A percentile compares a stretch with the other conserved stretches of the same genome.
phyloP scores from a whole-genome alignment of 2,329 filamentous ascomycete species.

The Colletotrichum chlorophyti region DNA sequence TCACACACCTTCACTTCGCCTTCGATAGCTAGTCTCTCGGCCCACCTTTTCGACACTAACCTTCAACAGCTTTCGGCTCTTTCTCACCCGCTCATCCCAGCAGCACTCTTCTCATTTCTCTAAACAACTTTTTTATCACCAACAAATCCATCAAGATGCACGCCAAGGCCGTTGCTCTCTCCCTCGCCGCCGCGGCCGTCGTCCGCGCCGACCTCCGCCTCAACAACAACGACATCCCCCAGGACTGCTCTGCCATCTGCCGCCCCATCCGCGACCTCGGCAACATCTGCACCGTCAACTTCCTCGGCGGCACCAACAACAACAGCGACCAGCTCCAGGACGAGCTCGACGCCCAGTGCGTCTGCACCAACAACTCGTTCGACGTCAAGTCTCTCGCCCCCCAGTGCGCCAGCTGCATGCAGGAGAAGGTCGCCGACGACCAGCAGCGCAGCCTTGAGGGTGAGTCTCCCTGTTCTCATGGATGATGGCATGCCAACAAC shows the following conservation, averaged over 20 bases:
- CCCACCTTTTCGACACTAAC: constrained; percentile 3
- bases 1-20: constrained; percentile 24
- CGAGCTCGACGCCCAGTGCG: constrained; percentile 25
- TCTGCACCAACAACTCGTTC: constrained; percentile 29
- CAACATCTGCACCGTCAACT: constrained; percentile 42
- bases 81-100: constrained; percentile 10
- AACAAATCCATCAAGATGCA: constrained; percentile 34
- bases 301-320: constrained; percentile 29
- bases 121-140: not conserved
- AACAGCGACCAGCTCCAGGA: constrained; percentile 27
- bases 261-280: constrained; percentile 42
- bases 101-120: too few relatives aligned
- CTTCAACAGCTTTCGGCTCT: constrained; percentile 22
- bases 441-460: constrained; percentile 29
- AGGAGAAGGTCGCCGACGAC: constrained; percentile 35
- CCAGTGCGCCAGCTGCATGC: constrained; percentile 45
- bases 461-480: too few relatives aligned
- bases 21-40: constrained; percentile 30
- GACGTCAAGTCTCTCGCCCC: constrained; percentile 24
- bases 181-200: constrained; percentile 37
- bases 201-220: constrained; percentile 42
- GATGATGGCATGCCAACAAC: too few relatives aligned
- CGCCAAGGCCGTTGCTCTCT: constrained; percentile 34
- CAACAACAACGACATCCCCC: constrained; percentile 42
- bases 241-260: constrained; percentile 44